Percentiles rank a stretch among this genome's conserved stretches.
Conservation (phyloP, 1,139 yeast genomes). For the Taiozyma sp. region DNA sequence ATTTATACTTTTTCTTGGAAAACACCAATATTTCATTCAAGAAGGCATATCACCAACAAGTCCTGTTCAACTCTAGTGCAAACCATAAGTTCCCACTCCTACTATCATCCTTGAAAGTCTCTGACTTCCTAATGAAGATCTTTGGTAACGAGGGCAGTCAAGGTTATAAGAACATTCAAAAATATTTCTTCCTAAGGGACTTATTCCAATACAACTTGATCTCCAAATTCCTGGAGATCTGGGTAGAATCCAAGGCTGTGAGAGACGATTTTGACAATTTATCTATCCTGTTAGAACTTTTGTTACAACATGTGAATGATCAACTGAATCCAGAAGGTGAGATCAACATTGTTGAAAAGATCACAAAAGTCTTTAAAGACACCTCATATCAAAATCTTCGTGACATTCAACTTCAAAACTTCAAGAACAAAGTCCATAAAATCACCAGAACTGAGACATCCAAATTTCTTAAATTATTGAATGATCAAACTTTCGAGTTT, state of each 20-base stretch:
- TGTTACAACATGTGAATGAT: conserved; percentile 29
- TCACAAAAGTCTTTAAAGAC: conserved; percentile 38
- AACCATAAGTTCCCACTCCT: conserved; percentile 19
- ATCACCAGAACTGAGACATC: conserved; percentile 31
- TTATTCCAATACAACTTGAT: conserved; percentile 50
- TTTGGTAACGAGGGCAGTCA: conserved; percentile 4
- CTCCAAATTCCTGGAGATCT: conserved; percentile 52
- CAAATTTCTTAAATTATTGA: conserved; percentile 44
- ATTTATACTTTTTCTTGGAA: conserved; percentile 45
- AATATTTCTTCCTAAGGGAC: conserved; percentile 49
- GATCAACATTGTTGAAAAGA: conserved; percentile 33
- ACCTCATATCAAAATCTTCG: conserved; percentile 48
- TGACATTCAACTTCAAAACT: conserved; percentile 43
- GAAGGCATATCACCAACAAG: conserved; percentile 53
- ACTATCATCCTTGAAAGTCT: conserved; percentile 14
- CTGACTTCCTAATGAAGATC: conserved; percentile 12
- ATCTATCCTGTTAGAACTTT: conserved; percentile 32
- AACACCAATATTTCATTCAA: conserved; percentile 53
- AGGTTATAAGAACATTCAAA: conserved; percentile 32
- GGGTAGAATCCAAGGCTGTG: conserved; percentile 65
- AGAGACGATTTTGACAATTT: conserved; percentile 46
- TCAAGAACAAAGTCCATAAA: conserved; percentile 32
- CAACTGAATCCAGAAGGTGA: conserved; percentile 18
- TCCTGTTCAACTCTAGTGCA: conserved; percentile 31
- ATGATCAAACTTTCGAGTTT: conserved; percentile 61